phyloP scores from a whole-genome alignment of 148 eudicot genomes.

The Camellia granthamiana region DNA sequence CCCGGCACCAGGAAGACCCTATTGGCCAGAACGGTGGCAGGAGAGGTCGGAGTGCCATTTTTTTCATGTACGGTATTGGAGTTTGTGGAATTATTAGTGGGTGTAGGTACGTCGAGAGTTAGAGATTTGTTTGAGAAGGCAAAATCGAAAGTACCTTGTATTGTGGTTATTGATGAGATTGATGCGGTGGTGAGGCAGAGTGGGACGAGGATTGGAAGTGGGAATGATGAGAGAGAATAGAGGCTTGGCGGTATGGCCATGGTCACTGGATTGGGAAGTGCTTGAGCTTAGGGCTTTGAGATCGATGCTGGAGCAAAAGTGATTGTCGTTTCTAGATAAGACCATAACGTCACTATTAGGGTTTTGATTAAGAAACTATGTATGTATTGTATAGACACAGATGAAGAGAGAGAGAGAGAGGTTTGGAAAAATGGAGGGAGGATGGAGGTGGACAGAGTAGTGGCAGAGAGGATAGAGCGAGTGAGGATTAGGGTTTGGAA shows the following conservation, averaged over 20 bases:
- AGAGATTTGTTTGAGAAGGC: constrained; percentile 99
- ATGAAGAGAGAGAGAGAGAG: constrained; percentile 67
- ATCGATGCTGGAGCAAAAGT: constrained; percentile 92
- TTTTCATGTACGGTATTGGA: constrained; percentile 93
- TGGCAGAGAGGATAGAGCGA: too few species aligned
- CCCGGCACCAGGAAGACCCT: constrained; percentile 96
- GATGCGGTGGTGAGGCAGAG: constrained; percentile 99
- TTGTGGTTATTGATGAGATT: constrained; percentile 96
- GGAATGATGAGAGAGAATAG: constrained; percentile 99
- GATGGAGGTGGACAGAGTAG: too few species aligned
- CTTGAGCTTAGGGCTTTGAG: constrained; percentile 34
- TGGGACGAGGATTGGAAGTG: constrained; percentile 95
- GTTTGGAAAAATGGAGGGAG: too few species aligned
- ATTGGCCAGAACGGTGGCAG: constrained; percentile 85
- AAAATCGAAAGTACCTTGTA: constrained; percentile 86
- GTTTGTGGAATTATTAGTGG: constrained; percentile 96
- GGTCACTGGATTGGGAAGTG: constrained; percentile 31
- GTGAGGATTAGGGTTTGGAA: too few species aligned
- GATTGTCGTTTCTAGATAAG: constrained; percentile 55
- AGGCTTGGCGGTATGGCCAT: constrained; percentile 55
- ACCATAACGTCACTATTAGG: constrained; percentile 57
- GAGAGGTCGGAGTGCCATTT: constrained; percentile 86
- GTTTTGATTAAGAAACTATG: constrained; percentile 54
- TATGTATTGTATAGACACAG: too few species aligned
- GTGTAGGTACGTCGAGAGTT: constrained; percentile 95